Percentiles rank a stretch among this genome's conserved stretches.
These are phyloP conservation scores for Pseudocercospora eumusae DNA, from an alignment of 2,329 filamentous ascomycete genomes.

Conservation along the genomic window DNA sequence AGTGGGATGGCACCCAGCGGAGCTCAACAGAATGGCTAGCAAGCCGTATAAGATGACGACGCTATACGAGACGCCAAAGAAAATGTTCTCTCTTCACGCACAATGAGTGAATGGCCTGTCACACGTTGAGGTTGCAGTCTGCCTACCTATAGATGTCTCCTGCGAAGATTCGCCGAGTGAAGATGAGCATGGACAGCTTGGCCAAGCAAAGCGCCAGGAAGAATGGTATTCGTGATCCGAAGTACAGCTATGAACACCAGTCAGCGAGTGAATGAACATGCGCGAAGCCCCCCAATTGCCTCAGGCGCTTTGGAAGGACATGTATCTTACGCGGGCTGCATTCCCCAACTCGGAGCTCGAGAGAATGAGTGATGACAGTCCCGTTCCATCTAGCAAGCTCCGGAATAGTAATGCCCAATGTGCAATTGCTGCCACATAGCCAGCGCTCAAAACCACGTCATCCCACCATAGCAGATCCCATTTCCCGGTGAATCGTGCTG, in stretches of 20 bases:
- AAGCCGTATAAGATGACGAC: slow-evolving; percentile 24
- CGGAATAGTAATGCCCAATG: slow-evolving; percentile 27
- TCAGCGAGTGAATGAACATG: slow-evolving; percentile 2
- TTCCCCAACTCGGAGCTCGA: slow-evolving; percentile 12
- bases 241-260: slow-evolving; percentile 24
- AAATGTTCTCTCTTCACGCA: slow-evolving; percentile 19
- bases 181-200: slow-evolving; percentile 30
- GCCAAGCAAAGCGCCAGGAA: slow-evolving; percentile 29
- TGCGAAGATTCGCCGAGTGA: slow-evolving; percentile 30
- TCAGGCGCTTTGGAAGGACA: not conserved
- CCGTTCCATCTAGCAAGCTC: slow-evolving; percentile 19
- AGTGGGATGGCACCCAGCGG: slow-evolving; percentile 26
- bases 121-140: not conserved
- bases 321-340: slow-evolving; percentile 17
- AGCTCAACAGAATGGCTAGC: slow-evolving; percentile 26
- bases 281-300: not conserved
- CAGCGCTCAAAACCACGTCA: slow-evolving; percentile 23
- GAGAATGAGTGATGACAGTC: slow-evolving; percentile 18
- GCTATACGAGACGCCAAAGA: slow-evolving; percentile 26
- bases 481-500: slow-evolving; percentile 25
- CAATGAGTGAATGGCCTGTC: not conserved
- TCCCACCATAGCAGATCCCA: slow-evolving; percentile 31
- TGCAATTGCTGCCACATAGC: slow-evolving; percentile 22
- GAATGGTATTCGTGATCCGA: slow-evolving; percentile 23
- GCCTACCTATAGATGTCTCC: slow-evolving; percentile 28